Conservation (phyloP, 2,329 filamentous ascomycete species). For the Aspergillus puulaauensis region DNA sequence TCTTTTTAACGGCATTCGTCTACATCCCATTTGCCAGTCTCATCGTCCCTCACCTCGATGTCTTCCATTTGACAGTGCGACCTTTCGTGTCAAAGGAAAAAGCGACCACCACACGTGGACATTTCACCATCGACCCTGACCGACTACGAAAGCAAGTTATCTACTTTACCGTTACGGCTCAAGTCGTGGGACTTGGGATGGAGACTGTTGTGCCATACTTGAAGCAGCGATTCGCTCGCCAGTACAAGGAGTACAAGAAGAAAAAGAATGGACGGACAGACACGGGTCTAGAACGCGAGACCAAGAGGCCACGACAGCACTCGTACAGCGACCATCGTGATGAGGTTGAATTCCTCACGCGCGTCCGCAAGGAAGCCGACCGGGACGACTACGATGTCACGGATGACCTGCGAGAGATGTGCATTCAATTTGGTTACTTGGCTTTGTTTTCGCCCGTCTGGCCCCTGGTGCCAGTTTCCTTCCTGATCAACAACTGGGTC, state of each 20-base stretch:
- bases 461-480: slow-evolving; percentile 85
- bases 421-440: slow-evolving; percentile 85
- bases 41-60: slow-evolving; percentile 82
- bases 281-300: slow-evolving; percentile 19
- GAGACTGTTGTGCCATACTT: slow-evolving; percentile 84
- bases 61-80: slow-evolving; percentile 77
- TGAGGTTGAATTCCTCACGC: slow-evolving; percentile 76
- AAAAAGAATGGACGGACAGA: slow-evolving; percentile 26
- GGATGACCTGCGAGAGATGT: slow-evolving; percentile 89
- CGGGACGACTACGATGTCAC: slow-evolving; percentile 89
- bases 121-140: slow-evolving; percentile 81
- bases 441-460: slow-evolving; percentile 91
- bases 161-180: slow-evolving; percentile 94
- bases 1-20: slow-evolving; percentile 88
- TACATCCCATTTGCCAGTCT: slow-evolving; percentile 89
- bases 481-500: slow-evolving; percentile 94
- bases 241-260: slow-evolving; percentile 54
- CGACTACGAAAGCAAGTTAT: slow-evolving; percentile 89
- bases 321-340: slow-evolving; percentile 67
- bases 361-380: slow-evolving; percentile 81
- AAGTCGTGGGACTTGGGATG: slow-evolving; percentile 83
- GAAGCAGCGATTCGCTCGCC: slow-evolving; percentile 75
- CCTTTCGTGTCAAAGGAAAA: slow-evolving; percentile 75
- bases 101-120: slow-evolving; percentile 54
- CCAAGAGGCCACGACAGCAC: slow-evolving; percentile 29